Conservation (phyloP, 345 rosid genomes). For the Aquilaria yunnanensis region DNA sequence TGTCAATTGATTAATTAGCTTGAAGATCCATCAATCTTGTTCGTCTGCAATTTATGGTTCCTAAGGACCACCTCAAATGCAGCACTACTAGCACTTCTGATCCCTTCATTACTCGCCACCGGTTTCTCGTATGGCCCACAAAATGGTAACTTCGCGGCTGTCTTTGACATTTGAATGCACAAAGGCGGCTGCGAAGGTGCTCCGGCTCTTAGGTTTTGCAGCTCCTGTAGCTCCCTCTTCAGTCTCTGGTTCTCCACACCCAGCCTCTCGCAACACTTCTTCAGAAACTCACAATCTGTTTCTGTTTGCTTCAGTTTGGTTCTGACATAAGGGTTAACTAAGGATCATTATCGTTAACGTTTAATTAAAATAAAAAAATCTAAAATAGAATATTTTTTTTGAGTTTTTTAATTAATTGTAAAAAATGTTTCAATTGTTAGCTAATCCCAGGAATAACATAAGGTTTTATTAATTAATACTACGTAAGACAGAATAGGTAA, state of each 20-base stretch:
- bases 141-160: background rate
- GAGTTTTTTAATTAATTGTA: no score
- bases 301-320: constrained; percentile 70
- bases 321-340: constrained; percentile 16
- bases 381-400: background rate
- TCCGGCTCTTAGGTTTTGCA: constrained; percentile 29
- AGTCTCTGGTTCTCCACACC: constrained; percentile 57
- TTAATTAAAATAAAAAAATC: background rate
- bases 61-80: no score
- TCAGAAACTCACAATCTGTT: constrained; percentile 48
- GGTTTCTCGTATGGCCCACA: no score
- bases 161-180: background rate
- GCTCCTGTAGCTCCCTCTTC: constrained; percentile 52
- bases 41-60: no score
- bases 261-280: constrained; percentile 49
- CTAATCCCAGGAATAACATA: background rate
- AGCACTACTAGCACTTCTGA: no score
- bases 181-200: background rate
- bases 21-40: no score
- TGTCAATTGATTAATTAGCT: no score
- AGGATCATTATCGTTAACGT: no score
- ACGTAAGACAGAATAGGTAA: background rate
- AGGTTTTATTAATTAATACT: no score
- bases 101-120: no score
- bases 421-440: background rate